Percentiles rank a stretch among this genome's conserved stretches.
Conservation (phyloP, 2,329 filamentous ascomycete species). For the Colletotrichum karsti region DNA sequence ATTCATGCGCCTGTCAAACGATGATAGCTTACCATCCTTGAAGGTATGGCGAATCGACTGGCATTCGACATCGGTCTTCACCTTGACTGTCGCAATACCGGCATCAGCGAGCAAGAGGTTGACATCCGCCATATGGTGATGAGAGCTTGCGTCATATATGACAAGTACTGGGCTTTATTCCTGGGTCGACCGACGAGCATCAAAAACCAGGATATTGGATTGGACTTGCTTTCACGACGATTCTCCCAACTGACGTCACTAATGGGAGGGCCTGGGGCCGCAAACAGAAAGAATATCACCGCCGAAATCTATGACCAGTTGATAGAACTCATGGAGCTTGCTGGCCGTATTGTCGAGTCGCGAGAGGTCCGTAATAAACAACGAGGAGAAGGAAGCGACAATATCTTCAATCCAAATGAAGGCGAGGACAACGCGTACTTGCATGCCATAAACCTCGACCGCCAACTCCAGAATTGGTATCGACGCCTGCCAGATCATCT, state of each 20-base stretch:
- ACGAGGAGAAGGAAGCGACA: constrained; percentile 35
- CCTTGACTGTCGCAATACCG: constrained; percentile 50
- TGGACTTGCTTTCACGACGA: constrained; percentile 54
- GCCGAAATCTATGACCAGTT: constrained; percentile 58
- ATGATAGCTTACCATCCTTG: neutral
- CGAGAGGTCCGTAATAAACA: constrained; percentile 43
- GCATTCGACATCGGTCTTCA: constrained; percentile 59
- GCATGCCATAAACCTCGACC: constrained; percentile 58
- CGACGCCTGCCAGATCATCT: constrained; percentile 56
- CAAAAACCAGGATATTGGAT: constrained; percentile 59
- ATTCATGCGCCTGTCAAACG: constrained; percentile 33
- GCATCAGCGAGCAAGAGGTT: constrained; percentile 54
- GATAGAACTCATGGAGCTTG: constrained; percentile 64
- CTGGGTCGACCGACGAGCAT: constrained; percentile 62
- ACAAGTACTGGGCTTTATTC: constrained; percentile 65
- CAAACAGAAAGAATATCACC: constrained; percentile 31
- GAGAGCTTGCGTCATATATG: constrained; percentile 60
- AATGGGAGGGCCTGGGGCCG: constrained; percentile 40
- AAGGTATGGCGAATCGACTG: constrained; percentile 53
- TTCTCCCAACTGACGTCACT: constrained; percentile 51
- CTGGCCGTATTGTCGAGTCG: constrained; percentile 59
- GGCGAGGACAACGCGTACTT: constrained; percentile 56
- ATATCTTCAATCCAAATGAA: constrained; percentile 39
- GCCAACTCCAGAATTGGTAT: constrained; percentile 64
- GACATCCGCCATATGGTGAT: constrained; percentile 60